Evolutionary conservation across 1,284 basidiomycete genomes (phyloP), one percentile per base, ranked within the genome.

Genomic region (Heliocybe sulcata): DNA sequence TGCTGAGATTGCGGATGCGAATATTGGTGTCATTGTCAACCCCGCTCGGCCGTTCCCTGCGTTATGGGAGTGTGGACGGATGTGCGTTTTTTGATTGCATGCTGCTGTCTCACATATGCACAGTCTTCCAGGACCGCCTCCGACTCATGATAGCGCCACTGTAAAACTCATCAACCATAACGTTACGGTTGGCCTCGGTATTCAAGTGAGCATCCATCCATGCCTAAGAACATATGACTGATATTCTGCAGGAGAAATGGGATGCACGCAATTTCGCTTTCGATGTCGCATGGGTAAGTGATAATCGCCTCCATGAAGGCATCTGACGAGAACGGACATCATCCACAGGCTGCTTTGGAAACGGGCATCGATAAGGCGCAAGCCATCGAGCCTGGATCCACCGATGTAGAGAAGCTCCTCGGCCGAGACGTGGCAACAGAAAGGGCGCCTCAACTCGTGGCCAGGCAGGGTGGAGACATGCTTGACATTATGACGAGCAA

Each of bases 141-240:
- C 94, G 8, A 81, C 82, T 11, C 71, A 77, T 52, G 76, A 87
- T 45, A 90, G 81, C 33, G 78, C 85, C 1, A 72, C 91, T n/a
- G 71, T 77, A 8, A 75, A 75, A 51, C 75, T 96, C 12, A 69
- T 85, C 23, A 67, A 72, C 1, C 79, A 86, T 53, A 85, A 85
- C 35, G 86, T 95, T 22, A 83, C 77, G 0, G 87, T 94, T 48
- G 93, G 83, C 0, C 69, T 95, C 45, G 85, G 85, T 54, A 72
- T 77, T 54, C 66, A 66, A 22, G 51, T 52, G 29, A 16, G 51
- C 29, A 33, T n/a, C 33, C 42, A 19, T 45, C 42, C 16, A 45
- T 31, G n/a, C n/a, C 26, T 12, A 33, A 11, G 27, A 16, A 11
- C 25, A 12, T 52, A 14, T 31, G 16, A 20, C 33, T 52, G 20